Base-by-base conservation (phyloP, 2,329 filamentous ascomycete genomes). In the Pseudogymnoascus sp. region DNA sequence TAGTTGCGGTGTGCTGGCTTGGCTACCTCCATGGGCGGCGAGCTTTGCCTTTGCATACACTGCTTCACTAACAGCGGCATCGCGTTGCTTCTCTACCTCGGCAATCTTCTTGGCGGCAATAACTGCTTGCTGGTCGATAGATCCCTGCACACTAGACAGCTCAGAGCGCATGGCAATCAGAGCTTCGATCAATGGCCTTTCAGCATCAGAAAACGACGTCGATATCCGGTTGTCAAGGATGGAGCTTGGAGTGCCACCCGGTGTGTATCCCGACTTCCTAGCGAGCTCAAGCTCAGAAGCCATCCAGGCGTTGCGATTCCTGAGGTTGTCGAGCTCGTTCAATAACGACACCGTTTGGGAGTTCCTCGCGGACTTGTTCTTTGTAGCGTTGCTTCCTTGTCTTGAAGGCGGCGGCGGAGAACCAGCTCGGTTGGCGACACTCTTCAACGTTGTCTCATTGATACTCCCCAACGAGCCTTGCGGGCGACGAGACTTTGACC, bases 291-390 rank as follows among this genome's bases (percentile, higher is more conserved):
- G 79, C 74, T 99, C 94, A 0, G 93, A 97, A 6, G 91, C 91
- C 73, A 96, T 97, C 94, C 94, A 99, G 0, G 93, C 93, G 74
- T 96, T 97, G 59, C 89, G 85, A 70, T 88, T 94, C 69, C 90
- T 90, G 3, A 87, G 82, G 7, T 85, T 81, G 71, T 99, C 93
- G 2, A 99, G 80, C 71, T 99, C 94, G 71, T 94, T 93, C 12
- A 90, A 79, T 11, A 97, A 74, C 0, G 89, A 86, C 64, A 90
- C 88, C 1, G 88, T 87, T 66, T 88, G 85, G 7, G 83, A 79
- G 69, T 85, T 82, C 71, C 82, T 72, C 65, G 82, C 76, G 62
- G 88, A 81, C 69, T 87, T 74, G 67, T 78, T 74, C 67, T 89
- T 67, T 64, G 85, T 75, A 82, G 84, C 64, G 74, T 85, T 81